Evolutionary conservation across 352 stramenopile genomes (phyloP), one percentile per base, ranked within the genome.

Genomic region (Phytophthora fragariaefolia): DNA sequence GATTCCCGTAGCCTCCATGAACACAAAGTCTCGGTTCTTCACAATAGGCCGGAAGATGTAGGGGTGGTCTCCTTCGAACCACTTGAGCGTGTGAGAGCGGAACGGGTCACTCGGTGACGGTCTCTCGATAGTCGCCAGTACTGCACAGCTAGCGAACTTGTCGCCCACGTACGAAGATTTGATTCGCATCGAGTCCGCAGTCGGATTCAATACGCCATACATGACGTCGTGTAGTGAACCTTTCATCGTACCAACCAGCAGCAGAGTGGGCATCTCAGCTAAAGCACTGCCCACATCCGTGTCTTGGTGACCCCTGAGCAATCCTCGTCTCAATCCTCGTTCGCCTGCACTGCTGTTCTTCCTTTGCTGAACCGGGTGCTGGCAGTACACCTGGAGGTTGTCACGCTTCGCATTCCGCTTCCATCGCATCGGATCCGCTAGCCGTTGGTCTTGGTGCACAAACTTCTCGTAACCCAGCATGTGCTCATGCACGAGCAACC

Each of bases 21-120:
- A 82, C 4, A 87, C 76, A 24, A 83, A 69, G 58, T 89, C 82
- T 18, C 76, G 75, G 38, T 79, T 78, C 54, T 77, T 82, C 22
- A 83, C 70, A 18, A 83, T 64, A 17, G 66, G 77, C 28, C 79
- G 78, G 52, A 76, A 71, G 27, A 85, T 70, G 26, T 49, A 73
- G 49, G 80, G 46, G 60, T 85, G 72, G 38, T 76, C 74, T 8
- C 76, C 63, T 23, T 81, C 77, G 27, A 85, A 48, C 78, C 78
- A 87, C 58, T 87, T 87, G 63, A 87, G 50, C 13, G 70, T 71
- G 8, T 82, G 52, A 13, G 74, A 79, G 12, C 76, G 73, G 53
- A 84, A 84, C 36, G 78, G 78, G n/a, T 82, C 71, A 42, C 26
- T 66, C 1, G 51, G 23, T 3, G 62, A 78, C 23, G 76, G 64